Evolutionary conservation across 169 alveolate genomes (phyloP).

Genomic region (Cryptosporidium tyzzeri): DNA sequence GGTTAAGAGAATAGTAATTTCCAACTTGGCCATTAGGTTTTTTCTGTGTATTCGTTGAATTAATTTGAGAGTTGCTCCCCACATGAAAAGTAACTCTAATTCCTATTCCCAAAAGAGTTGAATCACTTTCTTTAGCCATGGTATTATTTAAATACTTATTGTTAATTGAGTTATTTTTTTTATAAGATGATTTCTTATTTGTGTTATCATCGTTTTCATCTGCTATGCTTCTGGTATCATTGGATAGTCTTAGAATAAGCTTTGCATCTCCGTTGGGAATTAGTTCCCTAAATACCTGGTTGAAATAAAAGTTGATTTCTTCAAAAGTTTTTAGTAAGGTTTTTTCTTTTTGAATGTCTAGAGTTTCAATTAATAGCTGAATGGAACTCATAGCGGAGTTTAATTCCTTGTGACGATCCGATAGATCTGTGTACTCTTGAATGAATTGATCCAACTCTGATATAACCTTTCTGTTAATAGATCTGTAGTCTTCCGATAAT

Average conservation of each 20-base stretch:
- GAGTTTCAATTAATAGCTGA: constrained; percentile 33
- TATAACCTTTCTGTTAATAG: constrained; percentile 49
- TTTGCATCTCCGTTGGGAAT: constrained; percentile 83
- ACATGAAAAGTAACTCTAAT: constrained; percentile 42
- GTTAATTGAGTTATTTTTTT: background rate
- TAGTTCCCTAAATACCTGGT: constrained; percentile 78
- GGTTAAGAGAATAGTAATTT: constrained; percentile 50
- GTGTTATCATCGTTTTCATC: background rate
- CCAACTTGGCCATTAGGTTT: background rate
- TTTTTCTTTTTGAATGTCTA: constrained; percentile 78
- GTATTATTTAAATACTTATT: background rate
- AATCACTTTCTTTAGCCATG: background rate
- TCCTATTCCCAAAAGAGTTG: constrained; percentile 51
- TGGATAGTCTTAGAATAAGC: constrained; percentile 65
- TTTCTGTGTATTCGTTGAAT: background rate
- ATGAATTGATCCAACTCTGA: constrained; percentile 60
- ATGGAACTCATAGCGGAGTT: constrained; percentile 61
- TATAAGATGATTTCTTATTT: background rate
- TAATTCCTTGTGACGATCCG: constrained; percentile 61
- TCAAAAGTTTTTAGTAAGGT: constrained; percentile 76
- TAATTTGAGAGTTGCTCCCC: constrained; percentile 26
- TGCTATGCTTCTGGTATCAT: background rate
- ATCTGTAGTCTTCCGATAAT: constrained; percentile 26
- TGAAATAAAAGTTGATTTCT: constrained; percentile 77
- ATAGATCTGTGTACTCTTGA: constrained; percentile 67